Evolutionary conservation across 1,284 basidiomycete genomes (phyloP), one percentile per base, ranked within the genome.

Genomic region (Phellopilus nigrolimitatus): DNA sequence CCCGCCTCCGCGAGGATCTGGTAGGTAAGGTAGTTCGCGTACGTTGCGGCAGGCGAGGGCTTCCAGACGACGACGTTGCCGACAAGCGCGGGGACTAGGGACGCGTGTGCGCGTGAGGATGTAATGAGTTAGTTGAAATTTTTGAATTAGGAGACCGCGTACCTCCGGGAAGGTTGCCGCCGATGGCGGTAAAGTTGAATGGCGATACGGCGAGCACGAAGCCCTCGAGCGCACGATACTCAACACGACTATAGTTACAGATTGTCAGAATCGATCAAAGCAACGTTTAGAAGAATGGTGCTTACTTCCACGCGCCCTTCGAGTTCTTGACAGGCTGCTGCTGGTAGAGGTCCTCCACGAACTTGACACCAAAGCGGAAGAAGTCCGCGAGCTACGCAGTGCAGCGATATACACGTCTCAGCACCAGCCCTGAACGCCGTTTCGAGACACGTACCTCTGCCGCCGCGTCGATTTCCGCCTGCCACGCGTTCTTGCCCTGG

Each of bases 401-500:
- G 59, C 24, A 9, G 22, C 24, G 25, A 30, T 19, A 37, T 19
- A n/a, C n/a, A n/a, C n/a, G n/a, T n/a, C n/a, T n/a, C n/a, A n/a
- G n/a, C 24, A 33, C 17, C 37, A 5, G n/a, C 25, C 31, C 12
- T 12, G 8, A 15, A 43, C n/a, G 28, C 8, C 22, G 31, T 13
- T 12, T 15, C 10, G 2, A 7, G 19, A 31, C 15, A 67, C 76
- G 57, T 54, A 91, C 89, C 83, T 98, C 95, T 13, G 97, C 95
- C 24, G 94, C 95, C 47, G 97, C 91, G 69, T 99, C 95, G 58
- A 99, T 99, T 77, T 99, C 95, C 19, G 95, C 97, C 72, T 99
- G 95, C 95, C 95, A 99, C 9, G 82, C 87, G 67, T 98, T 99
- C 82, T 99, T 99, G 48, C 97, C 95, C 73, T 99, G 95, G 10